Evolutionary conservation across 306 rosid species (phyloP).

Genomic region (Trifolium pratense): DNA sequence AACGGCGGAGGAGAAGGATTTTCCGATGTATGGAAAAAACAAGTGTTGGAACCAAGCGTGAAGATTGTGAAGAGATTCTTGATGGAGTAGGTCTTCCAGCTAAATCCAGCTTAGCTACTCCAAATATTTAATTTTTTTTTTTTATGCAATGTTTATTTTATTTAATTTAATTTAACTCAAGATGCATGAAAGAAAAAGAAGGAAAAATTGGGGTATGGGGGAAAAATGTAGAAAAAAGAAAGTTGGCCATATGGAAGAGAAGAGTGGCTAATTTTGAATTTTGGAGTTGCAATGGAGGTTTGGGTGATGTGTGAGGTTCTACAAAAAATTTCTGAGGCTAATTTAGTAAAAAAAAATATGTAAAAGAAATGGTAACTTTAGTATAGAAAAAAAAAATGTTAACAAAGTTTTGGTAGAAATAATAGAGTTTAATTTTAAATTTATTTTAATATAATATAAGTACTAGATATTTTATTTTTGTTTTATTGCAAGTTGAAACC

Average conservation of each 20-base stretch:
- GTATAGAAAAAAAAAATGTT: conserved; percentile 22
- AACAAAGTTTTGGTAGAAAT: conserved; percentile 47
- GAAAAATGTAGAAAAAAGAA: conserved; percentile 39
- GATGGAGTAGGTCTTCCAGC: conserved; percentile 92
- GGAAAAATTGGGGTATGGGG: not conserved
- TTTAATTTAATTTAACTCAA: not conserved
- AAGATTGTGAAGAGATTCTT: conserved; percentile 91
- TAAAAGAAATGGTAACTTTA: conserved; percentile 1
- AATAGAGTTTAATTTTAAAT: not conserved
- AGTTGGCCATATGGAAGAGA: not conserved
- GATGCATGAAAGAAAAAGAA: too few relatives aligned
- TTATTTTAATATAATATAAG: too few relatives aligned
- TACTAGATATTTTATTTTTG: too few relatives aligned
- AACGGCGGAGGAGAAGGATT: conserved; percentile 36
- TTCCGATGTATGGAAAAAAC: conserved; percentile 72
- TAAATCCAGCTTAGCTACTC: conserved; percentile 40
- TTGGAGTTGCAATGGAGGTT: conserved; percentile 6
- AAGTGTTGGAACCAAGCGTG: conserved; percentile 87
- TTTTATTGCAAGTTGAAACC: conserved; percentile 14
- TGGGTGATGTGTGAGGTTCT: conserved; percentile 18
- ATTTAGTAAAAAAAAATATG: conserved; percentile 3
- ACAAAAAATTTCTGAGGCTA: conserved; percentile 25
- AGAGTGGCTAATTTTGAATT: conserved; percentile 2
- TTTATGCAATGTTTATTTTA: conserved; percentile 30
- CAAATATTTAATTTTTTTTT: not conserved